Evolutionary conservation across 2,329 filamentous ascomycete species (phyloP).

Genomic region (Fusarium concolor): DNA sequence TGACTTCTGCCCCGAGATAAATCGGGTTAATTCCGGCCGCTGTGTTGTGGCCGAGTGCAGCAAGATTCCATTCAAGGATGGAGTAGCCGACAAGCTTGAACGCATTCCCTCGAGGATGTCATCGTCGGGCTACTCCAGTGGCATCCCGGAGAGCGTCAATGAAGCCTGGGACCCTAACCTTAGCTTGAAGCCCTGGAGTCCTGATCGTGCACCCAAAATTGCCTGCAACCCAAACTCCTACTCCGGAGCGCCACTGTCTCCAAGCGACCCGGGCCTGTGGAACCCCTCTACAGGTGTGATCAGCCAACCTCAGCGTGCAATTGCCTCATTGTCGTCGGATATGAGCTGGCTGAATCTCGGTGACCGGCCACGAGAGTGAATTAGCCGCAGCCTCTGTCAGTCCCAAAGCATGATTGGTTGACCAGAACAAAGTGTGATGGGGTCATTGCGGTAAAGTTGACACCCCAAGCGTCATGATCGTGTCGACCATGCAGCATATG

Average conservation of each 20-base stretch:
- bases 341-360: conserved; percentile 86
- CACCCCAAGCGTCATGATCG: neutral
- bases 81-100: conserved; percentile 72
- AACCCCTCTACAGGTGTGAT: conserved; percentile 54
- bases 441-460: neutral
- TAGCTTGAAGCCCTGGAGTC: conserved; percentile 60
- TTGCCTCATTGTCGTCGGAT: conserved; percentile 67
- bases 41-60: conserved; percentile 72
- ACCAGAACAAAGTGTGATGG: neutral
- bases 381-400: conserved; percentile 6
- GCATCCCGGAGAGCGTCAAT: conserved; percentile 72
- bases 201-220: conserved; percentile 63
- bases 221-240: conserved; percentile 62
- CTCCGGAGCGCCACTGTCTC: conserved; percentile 55
- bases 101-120: conserved; percentile 62
- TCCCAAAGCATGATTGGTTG: neutral
- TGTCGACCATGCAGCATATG: neutral
- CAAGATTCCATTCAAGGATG: conserved; percentile 65
- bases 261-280: conserved; percentile 48
- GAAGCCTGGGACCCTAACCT: conserved; percentile 66
- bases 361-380: conserved; percentile 51
- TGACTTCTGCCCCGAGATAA: conserved; percentile 71
- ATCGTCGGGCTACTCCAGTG: conserved; percentile 70
- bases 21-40: conserved; percentile 74
- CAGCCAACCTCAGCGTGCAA: conserved; percentile 63